Conservation (phyloP, 148 eudicot genomes). For the Vaccinium vitisidaea region DNA sequence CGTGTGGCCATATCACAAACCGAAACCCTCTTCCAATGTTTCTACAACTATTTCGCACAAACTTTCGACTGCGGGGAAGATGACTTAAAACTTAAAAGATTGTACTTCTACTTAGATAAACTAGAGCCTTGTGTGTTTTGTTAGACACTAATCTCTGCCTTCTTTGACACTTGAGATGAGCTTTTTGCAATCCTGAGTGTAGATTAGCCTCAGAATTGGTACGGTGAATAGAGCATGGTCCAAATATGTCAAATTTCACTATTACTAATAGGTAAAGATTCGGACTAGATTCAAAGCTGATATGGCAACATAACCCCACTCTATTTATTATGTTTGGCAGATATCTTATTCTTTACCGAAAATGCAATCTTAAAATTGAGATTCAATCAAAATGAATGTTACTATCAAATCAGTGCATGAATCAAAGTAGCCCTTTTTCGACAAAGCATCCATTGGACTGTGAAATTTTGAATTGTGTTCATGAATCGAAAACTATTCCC, state of each 20-base stretch:
- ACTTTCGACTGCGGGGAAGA: not conserved
- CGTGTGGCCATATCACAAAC: not conserved
- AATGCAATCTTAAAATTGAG: not conserved
- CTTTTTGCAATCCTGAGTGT: not conserved
- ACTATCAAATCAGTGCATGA: not conserved
- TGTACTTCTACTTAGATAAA: too few relatives aligned
- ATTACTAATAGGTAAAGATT: not conserved
- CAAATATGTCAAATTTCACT: not conserved
- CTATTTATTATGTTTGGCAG: not conserved
- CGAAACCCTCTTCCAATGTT: not conserved
- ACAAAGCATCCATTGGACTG: not conserved
- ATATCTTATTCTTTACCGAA: not conserved
- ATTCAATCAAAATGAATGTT: not conserved
- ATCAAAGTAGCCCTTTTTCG: not conserved
- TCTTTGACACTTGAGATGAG: not conserved
- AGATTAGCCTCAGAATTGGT: not conserved
- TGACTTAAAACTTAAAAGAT: not conserved
- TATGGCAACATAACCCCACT: not conserved
- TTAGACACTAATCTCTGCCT: too few relatives aligned
- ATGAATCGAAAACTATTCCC: not conserved
- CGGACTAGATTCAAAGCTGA: not conserved
- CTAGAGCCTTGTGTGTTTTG: not conserved
- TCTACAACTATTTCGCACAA: not conserved
- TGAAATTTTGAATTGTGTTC: not conserved
- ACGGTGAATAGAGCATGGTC: not conserved